Conservation (phyloP, 2,329 filamentous ascomycete species). For the Monilinia vaccinii-corymbosi region DNA sequence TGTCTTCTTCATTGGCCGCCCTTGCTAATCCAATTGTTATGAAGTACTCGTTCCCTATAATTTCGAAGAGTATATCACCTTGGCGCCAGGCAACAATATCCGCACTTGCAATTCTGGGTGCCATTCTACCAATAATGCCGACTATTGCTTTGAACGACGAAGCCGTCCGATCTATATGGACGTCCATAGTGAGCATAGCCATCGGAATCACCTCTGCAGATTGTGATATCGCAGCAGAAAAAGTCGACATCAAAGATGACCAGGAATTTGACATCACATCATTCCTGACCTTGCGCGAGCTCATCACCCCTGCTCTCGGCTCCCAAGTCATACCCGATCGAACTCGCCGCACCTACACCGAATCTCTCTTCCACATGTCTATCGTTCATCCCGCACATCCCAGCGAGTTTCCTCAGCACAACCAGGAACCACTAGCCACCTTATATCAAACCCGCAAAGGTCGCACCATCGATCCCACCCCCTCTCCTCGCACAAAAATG, state of each 20-base stretch:
- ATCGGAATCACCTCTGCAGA: slow-evolving; percentile 63
- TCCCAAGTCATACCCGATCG: slow-evolving; percentile 54
- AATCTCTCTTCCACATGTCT: slow-evolving; percentile 71
- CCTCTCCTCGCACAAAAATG: slow-evolving; percentile 60
- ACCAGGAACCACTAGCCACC: slow-evolving; percentile 45
- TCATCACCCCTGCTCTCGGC: slow-evolving; percentile 69
- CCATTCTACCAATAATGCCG: slow-evolving; percentile 53
- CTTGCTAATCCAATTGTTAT: slow-evolving; percentile 61
- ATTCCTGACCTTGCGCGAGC: slow-evolving; percentile 57
- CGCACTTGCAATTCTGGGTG: slow-evolving; percentile 56
- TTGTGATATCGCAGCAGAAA: slow-evolving; percentile 38
- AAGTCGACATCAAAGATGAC: slow-evolving; percentile 49
- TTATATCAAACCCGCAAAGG: slow-evolving; percentile 61
- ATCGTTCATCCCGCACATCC: slow-evolving; percentile 63
- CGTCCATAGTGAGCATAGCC: slow-evolving; percentile 52
- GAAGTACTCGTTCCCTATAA: slow-evolving; percentile 71
- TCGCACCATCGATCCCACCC: slow-evolving; percentile 58
- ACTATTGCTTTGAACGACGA: slow-evolving; percentile 37
- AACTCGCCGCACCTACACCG: slow-evolving; percentile 60
- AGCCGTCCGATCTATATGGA: slow-evolving; percentile 57
- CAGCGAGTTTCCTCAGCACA: slow-evolving; percentile 44
- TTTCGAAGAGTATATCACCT: slow-evolving; percentile 60
- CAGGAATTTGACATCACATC: slow-evolving; percentile 73
- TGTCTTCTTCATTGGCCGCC: slow-evolving; percentile 55
- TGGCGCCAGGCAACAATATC: slow-evolving; percentile 76